A percentile compares a stretch with the other conserved stretches of the same genome.
These are phyloP conservation scores for Cryphonectria radicalis DNA, from an alignment of 2,329 filamentous ascomycete genomes.

Conservation along the genomic window DNA sequence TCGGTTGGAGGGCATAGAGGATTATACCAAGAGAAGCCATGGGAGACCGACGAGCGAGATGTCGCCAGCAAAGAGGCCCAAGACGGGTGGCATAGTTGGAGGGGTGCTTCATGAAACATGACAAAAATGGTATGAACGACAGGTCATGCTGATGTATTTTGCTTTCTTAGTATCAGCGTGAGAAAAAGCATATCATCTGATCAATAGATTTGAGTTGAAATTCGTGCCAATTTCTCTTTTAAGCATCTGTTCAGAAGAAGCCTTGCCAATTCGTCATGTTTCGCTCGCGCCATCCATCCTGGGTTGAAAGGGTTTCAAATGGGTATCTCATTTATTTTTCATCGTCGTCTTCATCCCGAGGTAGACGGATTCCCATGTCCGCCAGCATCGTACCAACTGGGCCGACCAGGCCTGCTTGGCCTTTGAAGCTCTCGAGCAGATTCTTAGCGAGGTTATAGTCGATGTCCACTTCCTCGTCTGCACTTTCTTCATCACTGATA, in stretches of 20 bases:
- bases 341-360: slow-evolving; percentile 64
- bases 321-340: slow-evolving; percentile 28
- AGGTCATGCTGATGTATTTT: background rate
- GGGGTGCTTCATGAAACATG: background rate
- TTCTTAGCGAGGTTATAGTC: slow-evolving; percentile 91
- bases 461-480: slow-evolving; percentile 68
- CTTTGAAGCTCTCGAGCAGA: slow-evolving; percentile 88
- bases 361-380: slow-evolving; percentile 82
- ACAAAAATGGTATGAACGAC: background rate
- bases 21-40: slow-evolving; percentile 39
- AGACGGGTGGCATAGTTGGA: slow-evolving; percentile 33
- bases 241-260: background rate
- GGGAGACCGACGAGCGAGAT: slow-evolving; percentile 46
- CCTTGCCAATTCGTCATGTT: background rate
- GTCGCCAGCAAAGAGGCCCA: slow-evolving; percentile 51
- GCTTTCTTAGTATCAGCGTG: background rate
- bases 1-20: slow-evolving; percentile 48
- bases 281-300: background rate
- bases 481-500: slow-evolving; percentile 55
- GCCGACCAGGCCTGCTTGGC: slow-evolving; percentile 82
- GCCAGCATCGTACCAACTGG: slow-evolving; percentile 87
- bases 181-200: background rate
- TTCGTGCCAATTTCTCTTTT: background rate
- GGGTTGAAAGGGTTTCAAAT: background rate
- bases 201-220: background rate